Percentiles rank a stretch among this genome's conserved stretches.
Conservation (phyloP, 2,329 filamentous ascomycete species). For the Ophiosphaerella narmari region DNA sequence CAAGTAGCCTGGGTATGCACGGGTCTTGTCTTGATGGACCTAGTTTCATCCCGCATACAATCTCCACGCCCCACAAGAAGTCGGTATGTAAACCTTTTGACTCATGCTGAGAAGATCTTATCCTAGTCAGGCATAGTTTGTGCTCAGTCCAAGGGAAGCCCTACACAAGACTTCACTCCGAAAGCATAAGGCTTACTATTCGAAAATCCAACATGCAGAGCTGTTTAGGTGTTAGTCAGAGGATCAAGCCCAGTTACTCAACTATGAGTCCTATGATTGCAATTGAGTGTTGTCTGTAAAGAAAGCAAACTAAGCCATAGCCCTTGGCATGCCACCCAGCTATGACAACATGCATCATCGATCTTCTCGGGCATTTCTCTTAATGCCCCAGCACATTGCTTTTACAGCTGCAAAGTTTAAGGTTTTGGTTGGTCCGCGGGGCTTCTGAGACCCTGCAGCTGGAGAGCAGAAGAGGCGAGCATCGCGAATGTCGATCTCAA, state of each 20-base stretch:
- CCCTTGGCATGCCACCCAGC: not conserved
- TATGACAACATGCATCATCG: not conserved
- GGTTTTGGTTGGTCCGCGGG: slow-evolving; percentile 7
- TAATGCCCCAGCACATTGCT: not conserved
- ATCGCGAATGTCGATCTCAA: slow-evolving; percentile 11
- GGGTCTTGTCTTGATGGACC: not conserved
- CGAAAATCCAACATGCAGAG: not conserved
- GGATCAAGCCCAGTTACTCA: too few relatives aligned
- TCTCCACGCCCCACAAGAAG: slow-evolving; percentile 12
- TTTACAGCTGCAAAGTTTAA: slow-evolving; percentile 5
- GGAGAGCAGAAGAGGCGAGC: slow-evolving; percentile 1
- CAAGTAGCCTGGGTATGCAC: not conserved
- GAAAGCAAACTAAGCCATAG: too few relatives aligned
- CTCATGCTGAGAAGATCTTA: slow-evolving; percentile 13
- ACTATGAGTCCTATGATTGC: too few relatives aligned
- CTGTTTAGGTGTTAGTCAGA: too few relatives aligned
- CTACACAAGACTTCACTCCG: not conserved
- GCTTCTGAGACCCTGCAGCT: slow-evolving; percentile 3
- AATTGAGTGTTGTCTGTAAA: too few relatives aligned
- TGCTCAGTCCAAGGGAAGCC: slow-evolving; percentile 2
- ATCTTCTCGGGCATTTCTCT: too few relatives aligned
- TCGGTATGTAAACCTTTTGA: slow-evolving; percentile 3
- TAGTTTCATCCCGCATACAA: not conserved
- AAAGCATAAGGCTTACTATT: not conserved
- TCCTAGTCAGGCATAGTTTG: slow-evolving; percentile 10